Evolutionary conservation across 164 flowering plant species (phyloP).

Genomic region (Piper betle): DNA sequence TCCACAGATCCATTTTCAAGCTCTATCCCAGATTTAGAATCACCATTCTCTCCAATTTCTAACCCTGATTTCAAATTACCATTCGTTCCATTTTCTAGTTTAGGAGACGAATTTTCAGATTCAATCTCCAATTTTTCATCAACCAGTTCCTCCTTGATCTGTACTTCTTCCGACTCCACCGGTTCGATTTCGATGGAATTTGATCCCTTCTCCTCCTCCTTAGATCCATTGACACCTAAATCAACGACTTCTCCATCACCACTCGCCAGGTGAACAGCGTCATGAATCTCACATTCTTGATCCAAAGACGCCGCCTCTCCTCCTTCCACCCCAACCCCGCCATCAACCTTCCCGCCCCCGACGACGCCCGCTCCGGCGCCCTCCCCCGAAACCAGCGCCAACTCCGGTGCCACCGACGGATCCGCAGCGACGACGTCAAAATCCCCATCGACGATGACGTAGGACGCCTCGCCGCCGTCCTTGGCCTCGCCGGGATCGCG

Average conservation of each 20-base stretch:
- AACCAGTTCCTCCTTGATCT: too few species aligned
- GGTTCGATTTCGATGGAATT: background rate
- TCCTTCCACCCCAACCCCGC: background rate
- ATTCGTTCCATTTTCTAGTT: background rate
- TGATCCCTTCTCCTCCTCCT: background rate
- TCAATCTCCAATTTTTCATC: background rate
- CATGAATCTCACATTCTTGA: background rate
- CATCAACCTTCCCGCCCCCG: background rate
- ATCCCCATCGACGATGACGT: conserved; percentile 16
- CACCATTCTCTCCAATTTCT: background rate
- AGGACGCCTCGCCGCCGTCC: conserved; percentile 19
- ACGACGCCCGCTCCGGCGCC: background rate
- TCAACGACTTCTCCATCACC: conserved; percentile 1
- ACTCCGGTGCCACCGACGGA: background rate
- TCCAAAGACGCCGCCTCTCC: background rate
- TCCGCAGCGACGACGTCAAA: conserved; percentile 10
- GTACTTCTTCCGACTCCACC: background rate
- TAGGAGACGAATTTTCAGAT: background rate
- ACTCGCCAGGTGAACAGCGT: background rate
- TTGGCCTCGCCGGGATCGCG: conserved; percentile 3
- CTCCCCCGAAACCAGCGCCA: background rate
- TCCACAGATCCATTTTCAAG: background rate
- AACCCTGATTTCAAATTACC: too few species aligned
- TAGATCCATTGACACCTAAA: too few species aligned
- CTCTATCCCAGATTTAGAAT: background rate